Evolutionary conservation across 2,329 filamentous ascomycete species (phyloP).

Genomic region (Phyllosticta citribraziliensis): DNA sequence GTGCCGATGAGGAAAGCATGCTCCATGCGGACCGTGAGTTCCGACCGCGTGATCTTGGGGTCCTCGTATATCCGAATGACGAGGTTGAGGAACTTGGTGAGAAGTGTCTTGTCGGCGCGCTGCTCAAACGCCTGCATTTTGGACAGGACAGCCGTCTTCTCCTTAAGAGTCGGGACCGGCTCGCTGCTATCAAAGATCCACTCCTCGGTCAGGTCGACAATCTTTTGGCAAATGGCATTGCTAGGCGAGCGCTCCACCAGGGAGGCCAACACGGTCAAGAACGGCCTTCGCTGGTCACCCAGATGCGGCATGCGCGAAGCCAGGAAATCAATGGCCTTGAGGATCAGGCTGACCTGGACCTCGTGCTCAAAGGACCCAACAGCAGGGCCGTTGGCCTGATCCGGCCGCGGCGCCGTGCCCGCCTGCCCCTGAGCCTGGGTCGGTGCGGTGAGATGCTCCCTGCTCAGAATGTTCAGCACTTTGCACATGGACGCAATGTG

Average conservation of each 20-base stretch:
- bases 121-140: constrained; percentile 98
- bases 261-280: constrained; percentile 88
- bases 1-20: constrained; percentile 97
- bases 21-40: constrained; percentile 93
- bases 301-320: constrained; percentile 86
- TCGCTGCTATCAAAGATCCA: constrained; percentile 97
- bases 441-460: constrained; percentile 72
- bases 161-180: constrained; percentile 93
- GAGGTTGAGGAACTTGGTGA: constrained; percentile 88
- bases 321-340: constrained; percentile 90
- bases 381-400: constrained; percentile 45
- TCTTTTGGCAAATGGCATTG: constrained; percentile 78
- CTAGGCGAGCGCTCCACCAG: constrained; percentile 92
- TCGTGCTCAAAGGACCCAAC: constrained; percentile 71
- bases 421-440: constrained; percentile 33
- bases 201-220: constrained; percentile 82
- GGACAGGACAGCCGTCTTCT: constrained; percentile 96
- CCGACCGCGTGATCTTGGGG: constrained; percentile 85
- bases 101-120: constrained; percentile 68
- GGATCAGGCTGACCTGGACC: constrained; percentile 80
- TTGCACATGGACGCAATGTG: constrained; percentile 89
- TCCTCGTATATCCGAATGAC: constrained; percentile 98
- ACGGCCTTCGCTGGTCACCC: constrained; percentile 82
- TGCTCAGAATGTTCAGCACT: constrained; percentile 73
- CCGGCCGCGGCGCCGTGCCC: constrained; percentile 36